Evolutionary conservation across 2,329 filamentous ascomycete genomes (phyloP).

Genomic region (Cordyceps tenuipes): DNA sequence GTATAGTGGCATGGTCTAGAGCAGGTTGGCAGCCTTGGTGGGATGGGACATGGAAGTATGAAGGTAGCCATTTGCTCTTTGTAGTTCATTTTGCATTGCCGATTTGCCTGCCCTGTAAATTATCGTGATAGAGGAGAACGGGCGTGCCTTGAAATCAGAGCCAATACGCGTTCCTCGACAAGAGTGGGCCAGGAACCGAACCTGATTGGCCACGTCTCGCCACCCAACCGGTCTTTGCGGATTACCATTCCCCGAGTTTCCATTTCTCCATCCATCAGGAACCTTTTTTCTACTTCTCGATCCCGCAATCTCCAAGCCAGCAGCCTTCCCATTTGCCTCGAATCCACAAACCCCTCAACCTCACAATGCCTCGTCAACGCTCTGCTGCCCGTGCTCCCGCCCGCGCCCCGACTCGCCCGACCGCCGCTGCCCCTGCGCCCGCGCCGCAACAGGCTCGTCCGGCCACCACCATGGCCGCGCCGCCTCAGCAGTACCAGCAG

Average conservation of each 20-base stretch:
- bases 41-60: background rate
- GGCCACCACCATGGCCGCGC: constrained; percentile 57
- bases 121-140: background rate
- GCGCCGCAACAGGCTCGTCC: constrained; percentile 58
- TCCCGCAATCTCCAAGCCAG: constrained; percentile 12
- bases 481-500: constrained; percentile 36
- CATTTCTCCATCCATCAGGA: constrained; percentile 15
- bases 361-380: constrained; percentile 67
- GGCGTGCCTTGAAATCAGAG: background rate
- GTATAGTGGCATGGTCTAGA: background rate
- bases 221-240: constrained; percentile 18
- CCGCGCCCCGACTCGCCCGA: constrained; percentile 59
- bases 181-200: constrained; percentile 2
- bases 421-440: constrained; percentile 49
- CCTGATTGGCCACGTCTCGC: constrained; percentile 21
- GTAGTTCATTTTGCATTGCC: background rate
- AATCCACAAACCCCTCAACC: constrained; percentile 10
- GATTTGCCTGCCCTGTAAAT: background rate
- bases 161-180: background rate
- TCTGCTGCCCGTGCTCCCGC: constrained; percentile 48
- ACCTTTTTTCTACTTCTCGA: background rate
- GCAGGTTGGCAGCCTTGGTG: background rate
- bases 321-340: background rate
- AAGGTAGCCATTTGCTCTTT: background rate
- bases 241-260: constrained; percentile 22